Evolutionary conservation across 2,329 filamentous ascomycete species (phyloP).

Genomic region (Ceratocystis variospora): DNA sequence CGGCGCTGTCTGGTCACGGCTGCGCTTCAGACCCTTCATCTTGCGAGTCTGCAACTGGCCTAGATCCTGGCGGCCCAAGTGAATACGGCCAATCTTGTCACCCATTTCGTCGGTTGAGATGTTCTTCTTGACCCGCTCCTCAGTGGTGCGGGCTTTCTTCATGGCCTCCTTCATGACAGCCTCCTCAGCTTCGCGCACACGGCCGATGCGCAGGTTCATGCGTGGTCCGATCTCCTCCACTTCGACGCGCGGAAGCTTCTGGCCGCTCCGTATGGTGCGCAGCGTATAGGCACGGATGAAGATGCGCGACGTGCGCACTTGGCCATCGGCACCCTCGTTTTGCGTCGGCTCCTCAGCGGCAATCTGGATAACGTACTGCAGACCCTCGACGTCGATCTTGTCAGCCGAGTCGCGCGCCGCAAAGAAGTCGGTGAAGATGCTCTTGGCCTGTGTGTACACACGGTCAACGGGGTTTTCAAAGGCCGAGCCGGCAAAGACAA

Average conservation of each 20-base stretch:
- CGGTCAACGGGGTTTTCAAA: constrained; percentile 72
- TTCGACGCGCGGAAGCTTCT: constrained; percentile 78
- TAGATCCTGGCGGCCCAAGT: constrained; percentile 82
- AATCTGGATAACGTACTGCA: constrained; percentile 81
- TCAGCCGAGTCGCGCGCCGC: constrained; percentile 59
- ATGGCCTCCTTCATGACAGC: constrained; percentile 77
- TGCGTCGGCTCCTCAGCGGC: constrained; percentile 51
- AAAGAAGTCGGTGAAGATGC: constrained; percentile 81
- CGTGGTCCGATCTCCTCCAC: constrained; percentile 90
- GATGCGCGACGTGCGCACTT: constrained; percentile 37
- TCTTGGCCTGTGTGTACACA: constrained; percentile 76
- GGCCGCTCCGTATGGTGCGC: constrained; percentile 70
- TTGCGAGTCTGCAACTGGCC: constrained; percentile 82
- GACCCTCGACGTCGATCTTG: constrained; percentile 84
- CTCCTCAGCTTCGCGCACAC: constrained; percentile 64
- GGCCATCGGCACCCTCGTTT: constrained; percentile 30
- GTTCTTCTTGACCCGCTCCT: constrained; percentile 89
- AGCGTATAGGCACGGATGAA: constrained; percentile 74
- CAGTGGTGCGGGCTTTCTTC: constrained; percentile 62
- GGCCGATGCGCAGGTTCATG: constrained; percentile 79
- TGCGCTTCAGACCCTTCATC: constrained; percentile 96
- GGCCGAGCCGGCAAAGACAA: constrained; percentile 77
- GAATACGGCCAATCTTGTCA: constrained; percentile 90
- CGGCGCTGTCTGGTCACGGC: constrained; percentile 43
- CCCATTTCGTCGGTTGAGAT: constrained; percentile 81